Evolutionary conservation across 805 yeast genomes (phyloP), one percentile per base, ranked within the genome.

Genomic region (Wickerhamiella dianesei): DNA sequence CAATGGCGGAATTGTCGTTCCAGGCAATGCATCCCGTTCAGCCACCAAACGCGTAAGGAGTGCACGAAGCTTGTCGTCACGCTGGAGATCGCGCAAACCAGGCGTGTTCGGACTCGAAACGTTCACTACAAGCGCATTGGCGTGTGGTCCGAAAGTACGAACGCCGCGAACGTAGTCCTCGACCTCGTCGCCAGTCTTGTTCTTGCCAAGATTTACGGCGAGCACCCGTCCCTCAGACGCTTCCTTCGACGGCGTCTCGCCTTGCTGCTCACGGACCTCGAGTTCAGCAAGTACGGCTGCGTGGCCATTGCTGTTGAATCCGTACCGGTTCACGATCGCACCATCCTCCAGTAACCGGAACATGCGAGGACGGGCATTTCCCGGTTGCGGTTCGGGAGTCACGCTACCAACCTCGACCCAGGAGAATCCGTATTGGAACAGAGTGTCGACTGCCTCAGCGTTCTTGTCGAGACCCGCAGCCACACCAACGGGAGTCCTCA

Each of bases 31-130:
- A 56, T 83, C 72, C 60, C 96, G 76, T 60, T 82, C 87, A 1
- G 65, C 62, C 12, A 87, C 78, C 32, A 89, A 87, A 12, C 77
- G 67, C 8, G 74, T 66, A 55, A 89, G 71, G 56, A 89, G 68
- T 35, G 71, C 71, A 5, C 85, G 76, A 50, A 89, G 72, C 61
- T 82, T 83, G 47, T 70, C 71, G 55, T 84, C 94, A 48, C 68
- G 75, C 67, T 89, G 97, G 55, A 89, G 72, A 56, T 79, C 84
- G 59, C 97, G 76, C 55, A 89, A 72, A 2, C 96, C 96, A 3
- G 97, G 97, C 1, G 97, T 89, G 61, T 89, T 89, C 45, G 97
- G 97, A 43, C 94, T 82, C 1, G 96, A 86, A 13, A 89, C 95
- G 59, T 89, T 89, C 53, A 89, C 76, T 17, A 89, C 89, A 51